These are phyloP conservation scores for Calycina herbarum DNA, from an alignment of 2,329 filamentous ascomycete genomes.

Conservation along the genomic window DNA sequence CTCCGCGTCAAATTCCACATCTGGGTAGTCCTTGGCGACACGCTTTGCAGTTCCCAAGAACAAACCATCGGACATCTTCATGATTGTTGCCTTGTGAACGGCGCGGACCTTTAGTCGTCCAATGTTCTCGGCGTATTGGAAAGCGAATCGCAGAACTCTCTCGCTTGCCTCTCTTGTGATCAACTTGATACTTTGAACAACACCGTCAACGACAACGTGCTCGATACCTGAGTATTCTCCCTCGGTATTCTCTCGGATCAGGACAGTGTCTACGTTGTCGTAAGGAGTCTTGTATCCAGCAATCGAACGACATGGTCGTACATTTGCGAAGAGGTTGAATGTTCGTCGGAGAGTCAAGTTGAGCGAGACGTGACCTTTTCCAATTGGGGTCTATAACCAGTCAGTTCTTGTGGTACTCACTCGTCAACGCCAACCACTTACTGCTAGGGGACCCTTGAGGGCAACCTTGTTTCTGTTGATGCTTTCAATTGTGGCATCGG, in stretches of 20 bases:
- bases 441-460: slow-evolving; percentile 94
- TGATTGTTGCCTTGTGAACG: slow-evolving; percentile 99
- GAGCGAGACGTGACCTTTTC: slow-evolving; percentile 98
- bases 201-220: slow-evolving; percentile 95
- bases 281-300: slow-evolving; percentile 98
- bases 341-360: slow-evolving; percentile 98
- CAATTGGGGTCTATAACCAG: slow-evolving; percentile 73
- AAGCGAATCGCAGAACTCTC: slow-evolving; percentile 94
- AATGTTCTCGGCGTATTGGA: slow-evolving; percentile 94
- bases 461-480: slow-evolving; percentile 96
- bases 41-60: slow-evolving; percentile 87
- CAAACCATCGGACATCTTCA: slow-evolving; percentile 99
- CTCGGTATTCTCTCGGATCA: slow-evolving; percentile 99
- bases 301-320: slow-evolving; percentile 95
- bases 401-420: slow-evolving; percentile 18
- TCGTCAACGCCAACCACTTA: slow-evolving; percentile 48
- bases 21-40: slow-evolving; percentile 91
- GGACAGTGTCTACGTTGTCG: slow-evolving; percentile 92
- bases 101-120: slow-evolving; percentile 96
- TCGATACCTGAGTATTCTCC: slow-evolving; percentile 99
- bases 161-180: slow-evolving; percentile 94
- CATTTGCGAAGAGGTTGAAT: slow-evolving; percentile 99
- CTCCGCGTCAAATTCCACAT: slow-evolving; percentile 95
- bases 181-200: slow-evolving; percentile 99
- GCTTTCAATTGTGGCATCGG: slow-evolving; percentile 87